Conservation (phyloP, 2,329 filamentous ascomycete genomes). For the Arthrobotrys sphaeroides region DNA sequence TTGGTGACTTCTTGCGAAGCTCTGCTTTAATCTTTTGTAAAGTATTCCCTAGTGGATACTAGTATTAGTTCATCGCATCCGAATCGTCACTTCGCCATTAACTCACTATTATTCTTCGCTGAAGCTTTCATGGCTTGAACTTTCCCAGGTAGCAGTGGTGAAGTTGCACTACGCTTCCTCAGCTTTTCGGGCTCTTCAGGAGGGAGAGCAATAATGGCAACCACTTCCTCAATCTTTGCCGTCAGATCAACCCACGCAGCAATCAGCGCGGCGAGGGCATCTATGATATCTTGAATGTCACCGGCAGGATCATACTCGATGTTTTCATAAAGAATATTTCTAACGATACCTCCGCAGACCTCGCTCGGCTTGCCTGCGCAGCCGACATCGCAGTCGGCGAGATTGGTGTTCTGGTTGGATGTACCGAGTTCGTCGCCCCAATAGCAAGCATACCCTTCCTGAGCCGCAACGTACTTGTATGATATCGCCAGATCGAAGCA, state of each 20-base stretch:
- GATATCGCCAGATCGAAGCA: not conserved
- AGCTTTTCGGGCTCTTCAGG: too few species aligned
- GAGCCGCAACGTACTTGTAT: constrained; percentile 6
- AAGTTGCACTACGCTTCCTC: too few species aligned
- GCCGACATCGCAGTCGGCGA: not conserved
- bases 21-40: not conserved
- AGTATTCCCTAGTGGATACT: too few species aligned
- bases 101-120: too few species aligned
- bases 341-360: not conserved
- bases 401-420: not conserved
- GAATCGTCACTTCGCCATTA: too few species aligned
- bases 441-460: constrained; percentile 19
- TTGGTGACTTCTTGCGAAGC: not conserved
- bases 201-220: too few species aligned
- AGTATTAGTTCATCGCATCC: too few species aligned
- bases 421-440: constrained; percentile 10
- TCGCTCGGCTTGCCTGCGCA: constrained; percentile 7
- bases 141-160: too few species aligned
- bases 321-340: constrained; percentile 15
- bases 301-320: not conserved
- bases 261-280: not conserved
- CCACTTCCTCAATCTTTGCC: not conserved
- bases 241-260: not conserved
- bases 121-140: not conserved
- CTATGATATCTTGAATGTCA: not conserved